Evolutionary conservation across 75 land plant genomes (phyloP), one percentile per base, ranked within the genome.

Genomic region (Larix kaempferi): DNA sequence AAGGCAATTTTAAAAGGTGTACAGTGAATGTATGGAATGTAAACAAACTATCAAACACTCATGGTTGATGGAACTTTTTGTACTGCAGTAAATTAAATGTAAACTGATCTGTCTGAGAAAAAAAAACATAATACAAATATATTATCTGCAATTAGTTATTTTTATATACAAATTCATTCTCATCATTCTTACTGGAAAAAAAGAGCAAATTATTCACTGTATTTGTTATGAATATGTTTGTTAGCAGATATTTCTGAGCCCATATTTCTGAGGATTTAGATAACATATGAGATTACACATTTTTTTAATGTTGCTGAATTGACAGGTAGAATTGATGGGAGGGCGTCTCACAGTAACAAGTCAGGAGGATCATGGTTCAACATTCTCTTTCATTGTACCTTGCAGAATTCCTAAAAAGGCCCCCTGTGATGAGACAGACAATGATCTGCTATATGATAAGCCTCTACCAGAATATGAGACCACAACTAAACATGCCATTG

Each of bases 241-340:
- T 65, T 21, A 65, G 12, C 8, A 49, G 12, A 49, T 49, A 49
- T 49, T 49, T 49, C 54, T 49, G 54, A 49, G 54, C 8, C 54
- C 2, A 49, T n/a, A n/a, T n/a, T n/a, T n/a, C n/a, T n/a, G n/a
- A 49, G 54, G 6, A 44, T 44, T 44, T 44, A 49, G 54, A 49
- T 49, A 10, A 10, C 2, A 19, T 39, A 39, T n/a, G n/a, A 69
- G n/a, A 39, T 35, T 16, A 66, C 2, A 66, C 17, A 17, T 66
- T 27, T 65, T 41, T 44, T 10, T 69, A n/a, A 44, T 37, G 54
- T 39, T 41, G 12, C 41, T 69, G 73, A 22, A n/a, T 69, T 2
- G 23, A 22, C 79, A 94, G 98, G 98, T 94, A 56, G 98, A 92
- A 82, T 84, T 94, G 76, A 94, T 94, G 95, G 94, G 91, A 8